Evolutionary conservation across 345 rosid genomes (phyloP).

Genomic region (Brassica napus): Da-Ae NC_063445.1:24376501-24377000

Average conservation of each 20-base stretch:
- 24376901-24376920: neutral
- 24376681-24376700: neutral
- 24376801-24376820: conserved; percentile 13
- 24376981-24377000: neutral
- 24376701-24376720: neutral
- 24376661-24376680: conserved; percentile 10
- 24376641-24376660: conserved; percentile 66
- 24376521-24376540: conserved; percentile 83
- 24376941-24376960: conserved; percentile 6
- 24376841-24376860: neutral
- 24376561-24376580: conserved; percentile 71
- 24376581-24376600: conserved; percentile 83
- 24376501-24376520: conserved; percentile 85
- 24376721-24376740: too few relatives aligned
- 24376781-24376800: neutral
- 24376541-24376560: conserved; percentile 80
- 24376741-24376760: too few relatives aligned
- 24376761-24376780: neutral
- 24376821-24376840: neutral
- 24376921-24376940: conserved; percentile 21
- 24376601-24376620: conserved; percentile 77
- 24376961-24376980: neutral
- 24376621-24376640: conserved; percentile 70
- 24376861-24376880: conserved; percentile 3
- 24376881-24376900: neutral